Evolutionary conservation across 805 yeast genomes (phyloP).

Genomic region (Candida oleophila): DNA sequence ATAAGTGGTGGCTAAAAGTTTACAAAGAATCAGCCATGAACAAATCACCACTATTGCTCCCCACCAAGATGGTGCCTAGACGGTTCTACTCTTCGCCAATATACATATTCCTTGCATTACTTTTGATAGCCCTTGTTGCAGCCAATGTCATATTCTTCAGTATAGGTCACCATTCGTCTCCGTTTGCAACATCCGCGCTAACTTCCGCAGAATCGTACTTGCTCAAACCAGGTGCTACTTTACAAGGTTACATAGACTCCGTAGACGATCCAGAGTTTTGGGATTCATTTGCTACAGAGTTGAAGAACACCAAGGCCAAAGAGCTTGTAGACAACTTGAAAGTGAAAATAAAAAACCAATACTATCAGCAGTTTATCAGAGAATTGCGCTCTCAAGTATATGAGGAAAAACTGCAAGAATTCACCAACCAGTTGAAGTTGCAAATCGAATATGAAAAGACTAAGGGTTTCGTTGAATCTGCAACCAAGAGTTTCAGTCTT

Average conservation of each 20-base stretch:
- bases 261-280: conserved; percentile 7
- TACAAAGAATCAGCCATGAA: not conserved
- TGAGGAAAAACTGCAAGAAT: not conserved
- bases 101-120: not conserved
- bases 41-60: not conserved
- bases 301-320: conserved; percentile 10
- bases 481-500: not conserved
- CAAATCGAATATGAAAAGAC: not conserved
- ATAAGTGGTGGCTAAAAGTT: not conserved
- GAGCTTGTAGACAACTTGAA: conserved; percentile 10
- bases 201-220: not conserved
- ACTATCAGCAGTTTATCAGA: not conserved
- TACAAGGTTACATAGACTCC: conserved; percentile 1
- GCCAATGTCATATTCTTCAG: conserved; percentile 2
- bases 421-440: not conserved
- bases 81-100: conserved; percentile 3
- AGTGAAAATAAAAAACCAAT: conserved; percentile 2
- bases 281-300: conserved; percentile 8
- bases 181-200: not conserved
- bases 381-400: not conserved
- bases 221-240: conserved; percentile 3
- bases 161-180: conserved; percentile 1
- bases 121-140: not conserved
- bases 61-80: conserved; percentile 1
- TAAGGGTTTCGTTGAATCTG: not conserved